Base-by-base conservation (phyloP, 2,329 filamentous ascomycete genomes). In the Fonsecaea pugnacius region DNA sequence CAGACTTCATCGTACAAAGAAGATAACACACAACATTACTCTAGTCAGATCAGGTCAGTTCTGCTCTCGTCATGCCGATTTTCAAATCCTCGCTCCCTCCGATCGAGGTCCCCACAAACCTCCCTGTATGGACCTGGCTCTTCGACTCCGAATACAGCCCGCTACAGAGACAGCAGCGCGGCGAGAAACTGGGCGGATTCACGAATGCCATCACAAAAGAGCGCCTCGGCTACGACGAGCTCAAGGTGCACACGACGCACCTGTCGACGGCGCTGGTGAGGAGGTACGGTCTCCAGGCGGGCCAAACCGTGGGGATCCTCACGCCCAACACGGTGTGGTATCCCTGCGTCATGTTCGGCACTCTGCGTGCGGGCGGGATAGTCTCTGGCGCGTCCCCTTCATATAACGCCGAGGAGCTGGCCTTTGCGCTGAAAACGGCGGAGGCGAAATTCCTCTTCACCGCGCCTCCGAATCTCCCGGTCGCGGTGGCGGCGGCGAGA, bases 351-450 rank as follows among this genome's bases (percentile, higher is more conserved):
- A 85, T 89, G 79, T 81, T 85, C 62, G 82, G 83, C 0, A 82
- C 82, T 1, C 77, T 86, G 6, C 80, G 83, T 10, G 80, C 78
- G 6, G 84, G 80, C 67, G 87, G 83, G 8, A 80, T 85, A 33
- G 84, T 89, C 1, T 85, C 82, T 2, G 87, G 87, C 1, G 87
- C 86, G 0, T 85, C 82, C 16, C 87, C 87, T 0, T 87, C 86
- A 0, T 90, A 89, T 73, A 88, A 85, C 21, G 79, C 85, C 16
- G 87, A 90, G 55, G 88, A 90, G 69, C 88, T 90, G 84, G 83
- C 82, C 0, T 88, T 88, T 73, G 86, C 86, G 1, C 76, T 90
- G 1, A 82, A 84, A 69, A 87, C 81, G 0, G 84, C 80, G 0
- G 77, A 83, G 35, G 83, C 84, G 1, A 86, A 82, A 67, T 66